Base-by-base conservation (phyloP, 2,329 filamentous ascomycete species). In the Verticillium isaacii region DNA sequence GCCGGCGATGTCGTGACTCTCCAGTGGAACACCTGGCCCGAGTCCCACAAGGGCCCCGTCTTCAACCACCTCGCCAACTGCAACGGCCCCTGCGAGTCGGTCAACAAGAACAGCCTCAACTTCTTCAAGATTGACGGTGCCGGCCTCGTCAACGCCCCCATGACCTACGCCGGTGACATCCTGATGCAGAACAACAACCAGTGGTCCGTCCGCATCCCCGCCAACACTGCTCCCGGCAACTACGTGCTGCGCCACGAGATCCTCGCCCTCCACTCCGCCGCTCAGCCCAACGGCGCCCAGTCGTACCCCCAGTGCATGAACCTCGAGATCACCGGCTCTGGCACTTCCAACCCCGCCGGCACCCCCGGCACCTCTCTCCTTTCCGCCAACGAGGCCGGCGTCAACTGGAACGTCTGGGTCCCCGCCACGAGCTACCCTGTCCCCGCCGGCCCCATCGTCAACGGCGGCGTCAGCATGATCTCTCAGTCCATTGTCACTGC, bases 241-340 rank as follows among this genome's bases (percentile, higher is more conserved):
- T 85, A 85, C 63, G 81, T 85, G 57, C 75, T 85, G 41, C 80
- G 82, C 8, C 80, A 84, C 66, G 82, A 85, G 68, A 82, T 83
- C 63, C 83, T 85, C 61, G 81, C 78, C 23, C 77, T 85, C 5
- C 82, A 85, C 71, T 75, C 73, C 37, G 80, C 81, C 17, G 73
- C 67, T 3, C 72, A 78, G 45, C 59, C 67, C 45, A 71, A 79
- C 65, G 79, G 80, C 14, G 78, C 79, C 39, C 79, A 82, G 70
- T 77, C 77, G 68, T 82, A 82, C 68, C 79, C 79, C 36, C 79
- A 81, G 66, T 82, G 85, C 70, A 74, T 84, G 70, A 86, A 87
- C 75, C 70, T 87, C 62, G 77, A 83, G 65, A 76, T 87, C 65
- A 81, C 79, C 50, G 82, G 83, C 60, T 71, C 72, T 23, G 82